Conservation (phyloP, 257 asterid species). For the Pogostemon cablin region DNA sequence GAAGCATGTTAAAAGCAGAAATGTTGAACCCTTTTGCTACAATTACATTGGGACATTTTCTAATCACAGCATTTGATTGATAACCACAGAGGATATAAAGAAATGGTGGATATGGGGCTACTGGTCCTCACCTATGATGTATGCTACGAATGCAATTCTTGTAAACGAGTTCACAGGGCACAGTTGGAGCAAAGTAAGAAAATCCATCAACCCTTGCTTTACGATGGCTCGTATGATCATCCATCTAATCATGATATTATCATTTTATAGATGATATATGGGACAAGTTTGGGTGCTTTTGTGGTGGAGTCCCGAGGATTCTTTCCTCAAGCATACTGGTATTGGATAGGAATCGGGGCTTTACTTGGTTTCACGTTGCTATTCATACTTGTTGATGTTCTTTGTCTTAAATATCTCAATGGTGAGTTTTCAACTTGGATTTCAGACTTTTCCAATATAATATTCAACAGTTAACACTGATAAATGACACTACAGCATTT, state of each 20-base stretch:
- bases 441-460: background rate
- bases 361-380: constrained; percentile 37
- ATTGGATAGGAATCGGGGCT: constrained; percentile 49
- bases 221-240: background rate
- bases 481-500: constrained; percentile 40
- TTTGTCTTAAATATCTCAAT: constrained; percentile 39
- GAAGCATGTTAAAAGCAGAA: constrained; percentile 45
- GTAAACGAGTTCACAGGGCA: constrained; percentile 64
- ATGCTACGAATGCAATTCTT: constrained; percentile 60
- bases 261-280: constrained; percentile 31
- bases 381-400: constrained; percentile 33
- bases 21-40: background rate
- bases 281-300: constrained; percentile 39
- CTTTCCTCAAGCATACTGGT: constrained; percentile 45
- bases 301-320: constrained; percentile 42
- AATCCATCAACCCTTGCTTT: constrained; percentile 6
- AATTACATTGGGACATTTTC: background rate
- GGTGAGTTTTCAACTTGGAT: constrained; percentile 35
- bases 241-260: constrained; percentile 6
- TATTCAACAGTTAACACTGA: background rate
- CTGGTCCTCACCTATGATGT: constrained; percentile 74
- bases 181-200: constrained; percentile 65
- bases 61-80: constrained; percentile 5
- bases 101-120: constrained; percentile 85
- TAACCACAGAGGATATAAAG: constrained; percentile 53